Evolutionary conservation across 371 early-diverging fungal species (phyloP).

Genomic region (Mortierella sp.): DNA sequence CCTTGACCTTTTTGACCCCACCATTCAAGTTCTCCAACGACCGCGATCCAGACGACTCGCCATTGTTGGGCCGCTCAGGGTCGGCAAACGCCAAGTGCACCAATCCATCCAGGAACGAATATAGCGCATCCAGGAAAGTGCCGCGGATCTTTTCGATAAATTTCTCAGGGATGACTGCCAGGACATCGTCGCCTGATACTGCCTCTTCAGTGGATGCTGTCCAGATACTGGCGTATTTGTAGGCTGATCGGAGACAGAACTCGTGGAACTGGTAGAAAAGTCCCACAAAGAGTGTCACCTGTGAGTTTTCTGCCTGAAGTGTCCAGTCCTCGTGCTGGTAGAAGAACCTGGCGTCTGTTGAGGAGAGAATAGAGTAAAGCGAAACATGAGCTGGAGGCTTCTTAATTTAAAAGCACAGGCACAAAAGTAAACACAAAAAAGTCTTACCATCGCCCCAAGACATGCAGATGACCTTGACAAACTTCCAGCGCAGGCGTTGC

Average conservation of each 20-base stretch:
- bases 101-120: conserved; percentile 80
- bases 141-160: conserved; percentile 71
- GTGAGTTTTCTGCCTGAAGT: conserved; percentile 78
- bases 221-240: conserved; percentile 69
- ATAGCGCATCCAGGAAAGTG: conserved; percentile 74
- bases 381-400: background rate
- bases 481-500: conserved; percentile 68
- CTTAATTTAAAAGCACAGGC: conserved; percentile 4
- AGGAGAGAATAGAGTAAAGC: conserved; percentile 31
- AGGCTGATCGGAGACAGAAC: conserved; percentile 75
- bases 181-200: conserved; percentile 27
- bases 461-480: conserved; percentile 67
- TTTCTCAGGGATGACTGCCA: conserved; percentile 40
- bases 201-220: conserved; percentile 63
- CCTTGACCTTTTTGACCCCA: conserved; percentile 18
- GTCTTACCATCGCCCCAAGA: conserved; percentile 70
- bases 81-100: conserved; percentile 75
- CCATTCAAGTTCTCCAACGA: conserved; percentile 18
- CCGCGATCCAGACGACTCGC: conserved; percentile 35
- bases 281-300: conserved; percentile 73
- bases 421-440: background rate
- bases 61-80: conserved; percentile 24
- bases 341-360: conserved; percentile 82
- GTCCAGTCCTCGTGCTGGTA: conserved; percentile 90
- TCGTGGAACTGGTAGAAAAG: conserved; percentile 82